These are phyloP conservation scores for Lunasporangiospora selenospora DNA, from an alignment of 192 early-diverging fungal genomes.

Conservation along the genomic window DNA sequence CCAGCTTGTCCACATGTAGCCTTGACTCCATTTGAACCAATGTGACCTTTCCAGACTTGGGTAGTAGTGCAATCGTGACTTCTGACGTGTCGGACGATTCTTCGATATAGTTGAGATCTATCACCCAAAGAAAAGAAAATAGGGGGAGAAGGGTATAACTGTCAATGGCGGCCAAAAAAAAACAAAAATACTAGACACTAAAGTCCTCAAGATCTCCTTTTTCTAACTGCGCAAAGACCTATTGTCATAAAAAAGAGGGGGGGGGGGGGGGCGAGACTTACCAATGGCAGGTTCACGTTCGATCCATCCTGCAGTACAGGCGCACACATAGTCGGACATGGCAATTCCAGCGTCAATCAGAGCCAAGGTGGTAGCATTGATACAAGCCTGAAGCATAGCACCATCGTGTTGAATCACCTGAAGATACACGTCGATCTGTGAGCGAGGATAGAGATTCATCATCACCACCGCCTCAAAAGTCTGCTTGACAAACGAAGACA, in stretches of 20 bases:
- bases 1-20: slow-evolving; percentile 83
- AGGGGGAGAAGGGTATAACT: neutral
- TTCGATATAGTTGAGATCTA: slow-evolving; percentile 89
- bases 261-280: too few species aligned
- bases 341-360: slow-evolving; percentile 83
- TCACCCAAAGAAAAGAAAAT: too few species aligned
- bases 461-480: slow-evolving; percentile 92
- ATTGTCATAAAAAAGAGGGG: neutral
- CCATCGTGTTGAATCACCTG: slow-evolving; percentile 96
- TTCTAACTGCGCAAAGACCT: neutral
- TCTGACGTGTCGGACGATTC: slow-evolving; percentile 88
- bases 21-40: slow-evolving; percentile 88
- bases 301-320: slow-evolving; percentile 87
- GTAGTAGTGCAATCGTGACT: slow-evolving; percentile 86
- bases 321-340: slow-evolving; percentile 85
- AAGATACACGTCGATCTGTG: slow-evolving; percentile 92
- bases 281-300: slow-evolving; percentile 77
- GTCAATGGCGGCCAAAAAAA: neutral
- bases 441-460: slow-evolving; percentile 76
- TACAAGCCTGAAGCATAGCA: slow-evolving; percentile 77
- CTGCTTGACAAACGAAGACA: slow-evolving; percentile 83
- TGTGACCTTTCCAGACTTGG: slow-evolving; percentile 83
- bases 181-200: neutral
- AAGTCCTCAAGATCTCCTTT: neutral
- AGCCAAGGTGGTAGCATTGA: slow-evolving; percentile 86